Percentiles rank a stretch among this genome's conserved stretches.
phyloP scores from a whole-genome alignment of 345 rosid species.

The Fremontodendron californicum region DNA sequence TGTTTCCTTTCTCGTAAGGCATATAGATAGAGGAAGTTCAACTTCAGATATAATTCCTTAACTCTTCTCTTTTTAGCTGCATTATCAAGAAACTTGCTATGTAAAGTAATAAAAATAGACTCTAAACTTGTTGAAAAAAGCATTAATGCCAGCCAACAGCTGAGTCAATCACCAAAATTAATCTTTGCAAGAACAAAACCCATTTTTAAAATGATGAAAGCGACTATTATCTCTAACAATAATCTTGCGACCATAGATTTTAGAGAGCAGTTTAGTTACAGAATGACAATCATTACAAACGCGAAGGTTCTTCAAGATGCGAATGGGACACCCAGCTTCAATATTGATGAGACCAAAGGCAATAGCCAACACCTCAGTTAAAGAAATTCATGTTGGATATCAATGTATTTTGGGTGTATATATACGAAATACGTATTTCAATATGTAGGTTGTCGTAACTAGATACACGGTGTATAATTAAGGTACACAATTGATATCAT shows the following conservation, averaged over 20 bases:
- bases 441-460: too few relatives aligned
- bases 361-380: constrained; percentile 55
- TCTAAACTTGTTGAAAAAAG: background rate
- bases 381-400: too few relatives aligned
- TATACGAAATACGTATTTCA: too few relatives aligned
- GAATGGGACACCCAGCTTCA: constrained; percentile 31
- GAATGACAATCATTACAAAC: constrained; percentile 51
- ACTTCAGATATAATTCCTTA: background rate
- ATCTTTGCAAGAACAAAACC: constrained; percentile 49
- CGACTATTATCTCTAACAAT: constrained; percentile 52
- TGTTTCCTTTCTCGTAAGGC: background rate
- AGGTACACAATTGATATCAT: too few relatives aligned
- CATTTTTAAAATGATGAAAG: constrained; percentile 51
- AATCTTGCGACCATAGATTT: constrained; percentile 38
- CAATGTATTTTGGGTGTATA: too few relatives aligned
- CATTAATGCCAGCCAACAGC: background rate
- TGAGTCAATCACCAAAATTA: constrained; percentile 39
- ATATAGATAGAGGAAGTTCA: background rate
- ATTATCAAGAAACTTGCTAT: background rate
- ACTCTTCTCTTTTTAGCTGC: background rate
- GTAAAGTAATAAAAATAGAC: too few relatives aligned
- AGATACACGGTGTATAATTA: too few relatives aligned
- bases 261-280: constrained; percentile 44
- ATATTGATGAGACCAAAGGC: constrained; percentile 43
- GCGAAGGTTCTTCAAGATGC: constrained; percentile 48